Conservation (phyloP, 2,329 filamentous ascomycete genomes). For the Diaporthe nobilis region DNA sequence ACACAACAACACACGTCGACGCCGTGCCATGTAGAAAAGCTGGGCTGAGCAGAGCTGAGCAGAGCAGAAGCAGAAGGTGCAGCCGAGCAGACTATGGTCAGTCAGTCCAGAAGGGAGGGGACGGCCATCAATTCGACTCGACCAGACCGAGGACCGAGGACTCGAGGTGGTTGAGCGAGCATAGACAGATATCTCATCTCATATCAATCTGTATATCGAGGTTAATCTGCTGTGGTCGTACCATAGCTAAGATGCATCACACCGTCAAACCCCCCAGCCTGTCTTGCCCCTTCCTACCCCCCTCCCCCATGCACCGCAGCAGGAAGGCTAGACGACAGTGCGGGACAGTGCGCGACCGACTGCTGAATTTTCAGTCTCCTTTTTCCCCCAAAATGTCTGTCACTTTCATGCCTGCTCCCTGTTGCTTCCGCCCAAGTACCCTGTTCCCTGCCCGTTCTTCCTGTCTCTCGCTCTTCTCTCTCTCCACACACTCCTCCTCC, state of each 20-base stretch:
- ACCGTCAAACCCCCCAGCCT: neutral
- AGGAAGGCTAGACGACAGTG: neutral
- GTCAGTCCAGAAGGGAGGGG: neutral
- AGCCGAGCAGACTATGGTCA: neutral
- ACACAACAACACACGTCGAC: neutral
- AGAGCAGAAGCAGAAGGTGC: neutral
- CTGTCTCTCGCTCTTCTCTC: slow-evolving; percentile 7
- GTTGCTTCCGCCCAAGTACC: neutral
- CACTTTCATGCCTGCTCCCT: neutral
- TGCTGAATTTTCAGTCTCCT: slow-evolving; percentile 30
- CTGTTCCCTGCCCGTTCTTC: slow-evolving; percentile 24
- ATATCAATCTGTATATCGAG: slow-evolving; percentile 22
- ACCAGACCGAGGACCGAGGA: slow-evolving; percentile 3
- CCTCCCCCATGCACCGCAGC: neutral
- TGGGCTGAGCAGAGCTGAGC: too few relatives aligned
- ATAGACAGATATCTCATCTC: slow-evolving; percentile 23
- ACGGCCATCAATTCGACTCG: neutral
- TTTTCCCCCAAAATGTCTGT: slow-evolving; percentile 10
- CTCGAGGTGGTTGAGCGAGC: neutral
- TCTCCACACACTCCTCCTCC: slow-evolving; percentile 26
- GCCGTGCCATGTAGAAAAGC: neutral
- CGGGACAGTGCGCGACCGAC: slow-evolving; percentile 8
- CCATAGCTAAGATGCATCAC: slow-evolving; percentile 14
- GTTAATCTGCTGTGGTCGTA: slow-evolving; percentile 30
- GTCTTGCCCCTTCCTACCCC: neutral